phyloP scores from a whole-genome alignment of 2,329 filamentous ascomycete species.

The Plenodomus biglobosus region DNA sequence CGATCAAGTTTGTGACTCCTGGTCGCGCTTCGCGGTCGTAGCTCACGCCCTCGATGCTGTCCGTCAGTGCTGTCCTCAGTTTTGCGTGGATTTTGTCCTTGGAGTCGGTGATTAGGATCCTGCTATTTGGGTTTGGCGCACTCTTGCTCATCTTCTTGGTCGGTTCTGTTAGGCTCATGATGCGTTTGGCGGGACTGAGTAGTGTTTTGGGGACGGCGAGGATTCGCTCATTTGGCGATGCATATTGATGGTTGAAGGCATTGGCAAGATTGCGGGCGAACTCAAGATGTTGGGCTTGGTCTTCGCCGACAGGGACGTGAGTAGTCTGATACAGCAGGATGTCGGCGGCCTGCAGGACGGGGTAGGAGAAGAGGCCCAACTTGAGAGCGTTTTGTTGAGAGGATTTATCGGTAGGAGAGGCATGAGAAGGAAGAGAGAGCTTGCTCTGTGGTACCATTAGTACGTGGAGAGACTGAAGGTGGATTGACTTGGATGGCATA shows the following conservation, averaged over 20 bases:
- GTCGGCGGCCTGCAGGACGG: slow-evolving; percentile 92
- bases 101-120: slow-evolving; percentile 79
- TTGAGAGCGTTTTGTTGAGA: slow-evolving; percentile 64
- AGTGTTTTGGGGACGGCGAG: slow-evolving; percentile 31
- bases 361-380: slow-evolving; percentile 92
- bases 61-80: slow-evolving; percentile 73
- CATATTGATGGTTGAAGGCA: slow-evolving; percentile 84
- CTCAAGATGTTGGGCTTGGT: slow-evolving; percentile 92
- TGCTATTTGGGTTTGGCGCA: slow-evolving; percentile 66
- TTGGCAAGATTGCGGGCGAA: slow-evolving; percentile 84
- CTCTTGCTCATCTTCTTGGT: slow-evolving; percentile 94
- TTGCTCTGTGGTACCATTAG: slow-evolving; percentile 57
- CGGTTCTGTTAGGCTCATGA: slow-evolving; percentile 87
- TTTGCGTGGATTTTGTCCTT: slow-evolving; percentile 66
- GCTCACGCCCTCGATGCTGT: slow-evolving; percentile 66
- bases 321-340: slow-evolving; percentile 84
- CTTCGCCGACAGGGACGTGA: slow-evolving; percentile 94
- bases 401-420: slow-evolving; percentile 58
- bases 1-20: slow-evolving; percentile 83
- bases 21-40: slow-evolving; percentile 73
- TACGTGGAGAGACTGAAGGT: not conserved
- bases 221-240: slow-evolving; percentile 17
- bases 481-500: slow-evolving; percentile 36
- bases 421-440: slow-evolving; percentile 63
- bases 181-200: slow-evolving; percentile 66